Conservation (phyloP, 108 stramenopile species). For the Skeletonema costatum region DNA sequence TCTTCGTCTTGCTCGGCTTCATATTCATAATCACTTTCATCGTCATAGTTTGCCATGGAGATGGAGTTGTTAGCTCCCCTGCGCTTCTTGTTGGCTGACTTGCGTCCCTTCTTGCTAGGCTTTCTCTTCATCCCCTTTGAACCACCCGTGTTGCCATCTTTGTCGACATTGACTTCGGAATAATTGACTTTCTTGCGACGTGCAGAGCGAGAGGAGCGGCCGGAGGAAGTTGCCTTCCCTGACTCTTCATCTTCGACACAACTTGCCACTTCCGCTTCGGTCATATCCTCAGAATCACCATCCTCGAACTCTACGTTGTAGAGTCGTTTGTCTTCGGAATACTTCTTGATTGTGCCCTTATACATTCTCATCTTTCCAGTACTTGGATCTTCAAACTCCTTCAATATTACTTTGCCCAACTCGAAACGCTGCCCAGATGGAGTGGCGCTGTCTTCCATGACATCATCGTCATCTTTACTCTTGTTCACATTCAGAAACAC, state of each 20-base stretch:
- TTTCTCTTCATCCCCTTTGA: not conserved
- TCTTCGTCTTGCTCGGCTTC: not conserved
- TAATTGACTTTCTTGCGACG: not conserved
- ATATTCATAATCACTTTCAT: not conserved
- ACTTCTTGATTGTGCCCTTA: not conserved
- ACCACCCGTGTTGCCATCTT: not conserved
- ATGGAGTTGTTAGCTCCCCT: not conserved
- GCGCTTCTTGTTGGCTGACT: not conserved
- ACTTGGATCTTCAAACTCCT: not conserved
- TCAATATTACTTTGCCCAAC: not conserved
- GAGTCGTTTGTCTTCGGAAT: not conserved
- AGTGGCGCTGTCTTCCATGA: not conserved
- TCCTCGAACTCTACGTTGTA: not conserved
- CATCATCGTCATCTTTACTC: not conserved
- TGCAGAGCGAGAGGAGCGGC: not conserved
- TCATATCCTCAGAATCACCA: not conserved
- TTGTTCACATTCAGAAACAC: constrained; percentile 1
- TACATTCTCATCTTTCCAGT: not conserved
- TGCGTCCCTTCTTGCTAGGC: not conserved
- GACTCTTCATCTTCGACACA: not conserved
- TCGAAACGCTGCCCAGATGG: not conserved
- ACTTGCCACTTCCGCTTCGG: not conserved
- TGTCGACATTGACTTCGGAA: not conserved
- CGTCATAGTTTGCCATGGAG: not conserved
- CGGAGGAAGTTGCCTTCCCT: not conserved